Conservation (phyloP, 2,329 filamentous ascomycete species). For the Ophiocordyceps camponoti-leonardi region DNA sequence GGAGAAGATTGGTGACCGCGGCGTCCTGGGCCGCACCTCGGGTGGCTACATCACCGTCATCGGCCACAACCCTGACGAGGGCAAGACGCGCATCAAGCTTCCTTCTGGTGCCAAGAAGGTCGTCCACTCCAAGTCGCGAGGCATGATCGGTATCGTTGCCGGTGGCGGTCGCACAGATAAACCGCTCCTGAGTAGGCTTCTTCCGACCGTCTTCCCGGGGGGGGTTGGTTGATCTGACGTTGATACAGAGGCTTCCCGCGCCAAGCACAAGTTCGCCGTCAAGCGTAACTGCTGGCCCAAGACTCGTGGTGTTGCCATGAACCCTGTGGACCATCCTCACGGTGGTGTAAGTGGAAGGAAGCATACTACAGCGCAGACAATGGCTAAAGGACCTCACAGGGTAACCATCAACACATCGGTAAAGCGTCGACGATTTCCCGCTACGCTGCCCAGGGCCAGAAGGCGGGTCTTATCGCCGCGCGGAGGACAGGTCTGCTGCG, state of each 20-base stretch:
- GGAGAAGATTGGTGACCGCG: constrained; percentile 96
- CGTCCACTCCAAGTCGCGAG: constrained; percentile 75
- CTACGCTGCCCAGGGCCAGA: constrained; percentile 96
- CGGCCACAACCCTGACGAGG: constrained; percentile 95
- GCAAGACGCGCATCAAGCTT: constrained; percentile 99
- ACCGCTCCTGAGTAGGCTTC: constrained; percentile 71
- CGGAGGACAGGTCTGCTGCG: constrained; percentile 98
- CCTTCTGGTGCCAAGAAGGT: constrained; percentile 99
- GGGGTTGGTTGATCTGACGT: constrained; percentile 1
- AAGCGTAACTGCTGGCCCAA: constrained; percentile 99
- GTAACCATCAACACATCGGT: constrained; percentile 99
- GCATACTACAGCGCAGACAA: constrained; percentile 2
- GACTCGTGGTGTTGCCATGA: constrained; percentile 99
- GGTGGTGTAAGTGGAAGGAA: constrained; percentile 50
- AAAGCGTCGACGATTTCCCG: constrained; percentile 99
- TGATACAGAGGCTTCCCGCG: constrained; percentile 78
- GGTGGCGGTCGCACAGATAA: constrained; percentile 99
- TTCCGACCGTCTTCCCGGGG: background rate
- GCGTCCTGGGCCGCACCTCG: constrained; percentile 87
- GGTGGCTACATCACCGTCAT: constrained; percentile 99
- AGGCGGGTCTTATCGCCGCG: constrained; percentile 99
- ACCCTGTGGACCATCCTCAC: constrained; percentile 98
- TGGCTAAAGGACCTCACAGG: constrained; percentile 35
- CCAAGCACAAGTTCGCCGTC: constrained; percentile 99
- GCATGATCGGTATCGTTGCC: constrained; percentile 99